Conservation (phyloP, 2,329 filamentous ascomycete species). For the Sarocladium strictum region DNA sequence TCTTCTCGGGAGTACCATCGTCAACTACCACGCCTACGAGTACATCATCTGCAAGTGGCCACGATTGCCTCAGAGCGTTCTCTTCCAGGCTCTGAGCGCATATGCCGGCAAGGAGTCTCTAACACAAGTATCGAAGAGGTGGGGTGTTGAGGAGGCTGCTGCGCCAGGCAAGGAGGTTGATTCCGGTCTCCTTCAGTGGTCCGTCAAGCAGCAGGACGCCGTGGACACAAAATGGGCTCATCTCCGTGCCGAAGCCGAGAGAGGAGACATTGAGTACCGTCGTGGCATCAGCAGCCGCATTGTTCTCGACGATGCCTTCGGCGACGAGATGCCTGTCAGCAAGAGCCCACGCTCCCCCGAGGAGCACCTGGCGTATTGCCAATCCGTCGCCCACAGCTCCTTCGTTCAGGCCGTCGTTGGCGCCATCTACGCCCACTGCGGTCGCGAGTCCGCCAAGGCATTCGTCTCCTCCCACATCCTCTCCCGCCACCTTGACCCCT, state of each 20-base stretch:
- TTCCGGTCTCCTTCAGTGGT: conserved; percentile 81
- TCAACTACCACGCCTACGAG: conserved; percentile 86
- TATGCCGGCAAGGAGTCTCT: conserved; percentile 75
- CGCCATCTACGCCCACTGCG: conserved; percentile 78
- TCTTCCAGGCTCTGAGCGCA: conserved; percentile 80
- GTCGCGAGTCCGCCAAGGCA: conserved; percentile 67
- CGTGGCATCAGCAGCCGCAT: conserved; percentile 71
- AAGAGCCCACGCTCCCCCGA: not conserved
- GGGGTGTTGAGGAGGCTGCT: conserved; percentile 87
- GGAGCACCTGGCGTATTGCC: conserved; percentile 49
- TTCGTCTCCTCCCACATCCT: conserved; percentile 85
- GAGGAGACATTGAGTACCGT: conserved; percentile 40
- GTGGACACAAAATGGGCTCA: conserved; percentile 38
- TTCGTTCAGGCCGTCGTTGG: conserved; percentile 83
- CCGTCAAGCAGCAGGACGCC: conserved; percentile 39
- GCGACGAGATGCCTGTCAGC: conserved; percentile 43
- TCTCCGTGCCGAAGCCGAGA: conserved; percentile 42
- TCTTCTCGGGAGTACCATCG: conserved; percentile 72
- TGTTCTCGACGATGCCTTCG: conserved; percentile 79
- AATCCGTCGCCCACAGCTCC: conserved; percentile 63
- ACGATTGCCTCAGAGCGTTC: conserved; percentile 79
- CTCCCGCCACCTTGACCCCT: conserved; percentile 69
- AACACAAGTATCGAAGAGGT: conserved; percentile 68
- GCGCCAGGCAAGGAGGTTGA: conserved; percentile 88
- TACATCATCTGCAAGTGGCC: conserved; percentile 84